Evolutionary conservation across 1,284 basidiomycete species (phyloP), one percentile per base, ranked within the genome.

Genomic region (Cryptococcus sp.): DNA sequence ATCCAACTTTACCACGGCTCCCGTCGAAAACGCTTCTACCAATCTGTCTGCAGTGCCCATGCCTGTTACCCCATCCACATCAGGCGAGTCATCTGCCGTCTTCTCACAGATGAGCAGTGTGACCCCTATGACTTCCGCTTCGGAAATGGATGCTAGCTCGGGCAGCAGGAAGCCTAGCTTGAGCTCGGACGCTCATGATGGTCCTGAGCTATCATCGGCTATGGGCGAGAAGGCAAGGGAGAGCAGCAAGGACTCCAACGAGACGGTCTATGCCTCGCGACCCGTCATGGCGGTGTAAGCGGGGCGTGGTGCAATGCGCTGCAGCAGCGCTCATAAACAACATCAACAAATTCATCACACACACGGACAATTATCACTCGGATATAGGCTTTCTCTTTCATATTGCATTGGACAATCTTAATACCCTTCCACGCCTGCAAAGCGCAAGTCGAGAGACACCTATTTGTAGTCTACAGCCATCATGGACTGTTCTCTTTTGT

Each of bases 121-220:
- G 39, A 62, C 60, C 16, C 60, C 60, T 15, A 57, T 62, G 39
- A 62, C 60, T 25, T 62, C 60, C 5, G 53, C 56, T 20, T 59
- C 57, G 10, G 57, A 50, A 11, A 48, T 52, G 10, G 60, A 62
- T 22, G 56, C 51, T 19, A 40, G 45, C 23, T 22, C 50, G 23
- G 41, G 22, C 38, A 56, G 48, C 41, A 42, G 40, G 40, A 47
- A 50, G 41, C 46, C 35, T 17, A 25, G 44, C 8, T 31, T 8
- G 41, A 46, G 46, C 16, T 54, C 45, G 17, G 52, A 41, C 22
- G 40, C 39, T 20, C 25, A 27, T 20, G 40, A 17, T 15, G 50
- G 15, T 23, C 15, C 7, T 22, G 39, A 10, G 13, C 46, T 3
- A 61, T 20, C 23, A 20, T 38, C 40, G 49, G 22, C 15, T 42